A percentile compares a stretch with the other conserved stretches of the same genome.
phyloP scores from a whole-genome alignment of 1,284 basidiomycete species.

The Puccinia triticina region DNA sequence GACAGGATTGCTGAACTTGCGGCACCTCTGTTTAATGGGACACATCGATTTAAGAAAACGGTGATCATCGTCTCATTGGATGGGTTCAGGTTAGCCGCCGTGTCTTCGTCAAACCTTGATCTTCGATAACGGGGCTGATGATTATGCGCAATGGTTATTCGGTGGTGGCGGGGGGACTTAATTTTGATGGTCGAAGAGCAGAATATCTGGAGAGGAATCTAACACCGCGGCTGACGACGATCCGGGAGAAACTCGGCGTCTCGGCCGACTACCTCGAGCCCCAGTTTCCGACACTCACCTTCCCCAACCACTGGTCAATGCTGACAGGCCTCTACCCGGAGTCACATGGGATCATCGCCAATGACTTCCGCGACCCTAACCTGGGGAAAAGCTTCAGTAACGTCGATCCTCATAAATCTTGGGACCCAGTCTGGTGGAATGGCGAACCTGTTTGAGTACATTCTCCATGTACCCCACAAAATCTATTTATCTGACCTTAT shows the following conservation, averaged over 20 bases:
- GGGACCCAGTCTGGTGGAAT: constrained; percentile 77
- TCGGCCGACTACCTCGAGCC: background rate
- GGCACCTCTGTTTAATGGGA: constrained; percentile 18
- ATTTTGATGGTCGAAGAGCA: constrained; percentile 65
- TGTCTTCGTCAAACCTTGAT: background rate
- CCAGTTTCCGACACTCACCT: constrained; percentile 78
- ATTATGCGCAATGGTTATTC: background rate
- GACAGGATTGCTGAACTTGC: background rate
- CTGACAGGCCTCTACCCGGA: constrained; percentile 62
- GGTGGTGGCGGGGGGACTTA: background rate
- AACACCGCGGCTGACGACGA: constrained; percentile 76
- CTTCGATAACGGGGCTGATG: background rate
- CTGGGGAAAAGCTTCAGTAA: constrained; percentile 25
- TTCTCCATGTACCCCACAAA: background rate
- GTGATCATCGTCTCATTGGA: constrained; percentile 84
- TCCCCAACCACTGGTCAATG: constrained; percentile 65
- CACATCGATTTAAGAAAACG: constrained; percentile 63
- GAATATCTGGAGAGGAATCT: constrained; percentile 79
- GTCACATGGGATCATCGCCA: constrained; percentile 62
- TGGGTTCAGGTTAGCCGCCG: constrained; percentile 69
- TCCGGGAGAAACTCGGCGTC: constrained; percentile 73
- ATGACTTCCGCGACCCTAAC: constrained; percentile 36
- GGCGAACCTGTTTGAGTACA: constrained; percentile 75
- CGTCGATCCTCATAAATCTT: constrained; percentile 56
- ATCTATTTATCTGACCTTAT: background rate